Evolutionary conservation across 495 filamentous ascomycete genomes (phyloP).

Genomic region (Penicillium cataractarum): DNA sequence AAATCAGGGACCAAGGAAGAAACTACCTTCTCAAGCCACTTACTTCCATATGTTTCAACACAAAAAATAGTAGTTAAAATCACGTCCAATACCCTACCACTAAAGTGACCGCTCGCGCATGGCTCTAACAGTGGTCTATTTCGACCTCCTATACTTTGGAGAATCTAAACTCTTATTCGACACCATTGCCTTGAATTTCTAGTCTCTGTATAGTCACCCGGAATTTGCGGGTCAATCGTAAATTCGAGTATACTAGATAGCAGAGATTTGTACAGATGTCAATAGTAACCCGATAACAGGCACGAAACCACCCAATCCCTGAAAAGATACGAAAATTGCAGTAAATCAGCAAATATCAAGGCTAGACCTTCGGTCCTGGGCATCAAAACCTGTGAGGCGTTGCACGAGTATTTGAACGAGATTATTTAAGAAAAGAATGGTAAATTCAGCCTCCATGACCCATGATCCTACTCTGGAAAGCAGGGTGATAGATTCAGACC

Average conservation of each 20-base stretch:
- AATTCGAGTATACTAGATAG: background rate
- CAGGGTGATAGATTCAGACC: background rate
- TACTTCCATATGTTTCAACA: too few species aligned
- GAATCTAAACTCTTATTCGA: background rate
- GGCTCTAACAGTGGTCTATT: background rate
- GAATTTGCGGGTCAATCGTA: background rate
- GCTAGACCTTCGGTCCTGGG: background rate
- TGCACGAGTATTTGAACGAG: background rate
- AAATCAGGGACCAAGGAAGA: background rate
- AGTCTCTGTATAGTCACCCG: background rate
- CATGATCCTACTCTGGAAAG: background rate
- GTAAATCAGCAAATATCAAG: background rate
- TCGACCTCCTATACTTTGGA: background rate
- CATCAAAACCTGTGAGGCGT: background rate
- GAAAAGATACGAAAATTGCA: background rate
- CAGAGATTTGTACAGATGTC: conserved; percentile 1
- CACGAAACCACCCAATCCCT: background rate
- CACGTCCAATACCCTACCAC: background rate
- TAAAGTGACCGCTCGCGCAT: too few species aligned
- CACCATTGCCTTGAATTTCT: background rate
- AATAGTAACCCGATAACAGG: background rate
- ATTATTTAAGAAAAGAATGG: background rate
- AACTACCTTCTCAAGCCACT: background rate
- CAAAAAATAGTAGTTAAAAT: background rate
- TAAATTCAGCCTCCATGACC: background rate